Evolutionary conservation across 768 basidiomycete species (phyloP).

Genomic region (Amyloporia xantha): DNA sequence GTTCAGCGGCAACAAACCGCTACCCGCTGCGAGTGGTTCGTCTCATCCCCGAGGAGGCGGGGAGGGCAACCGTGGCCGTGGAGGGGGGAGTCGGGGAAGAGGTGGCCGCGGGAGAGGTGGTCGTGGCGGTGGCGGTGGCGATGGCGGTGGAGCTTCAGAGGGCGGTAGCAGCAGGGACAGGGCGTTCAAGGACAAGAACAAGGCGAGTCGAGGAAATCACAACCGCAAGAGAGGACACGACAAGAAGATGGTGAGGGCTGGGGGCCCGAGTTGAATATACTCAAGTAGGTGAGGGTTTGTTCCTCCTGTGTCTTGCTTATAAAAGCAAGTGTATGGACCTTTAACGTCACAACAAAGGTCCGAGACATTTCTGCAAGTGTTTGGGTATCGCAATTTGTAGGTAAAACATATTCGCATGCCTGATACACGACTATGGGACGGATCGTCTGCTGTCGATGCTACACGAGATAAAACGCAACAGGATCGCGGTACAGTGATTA

Average conservation of each 20-base stretch:
- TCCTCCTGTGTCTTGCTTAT: neutral
- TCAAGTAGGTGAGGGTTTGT: neutral
- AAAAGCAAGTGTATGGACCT: neutral
- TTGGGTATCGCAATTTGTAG: no score
- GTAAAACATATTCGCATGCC: no score
- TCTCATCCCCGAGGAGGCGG: neutral
- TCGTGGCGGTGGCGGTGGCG: constrained; percentile 30
- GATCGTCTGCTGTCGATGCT: no score
- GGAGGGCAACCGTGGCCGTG: constrained; percentile 26
- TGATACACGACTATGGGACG: no score
- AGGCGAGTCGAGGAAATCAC: constrained; percentile 65
- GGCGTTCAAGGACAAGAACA: constrained; percentile 73
- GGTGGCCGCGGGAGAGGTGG: constrained; percentile 31
- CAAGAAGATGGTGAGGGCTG: constrained; percentile 76
- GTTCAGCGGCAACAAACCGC: constrained; percentile 55
- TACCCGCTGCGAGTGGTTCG: neutral
- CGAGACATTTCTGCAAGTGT: no score
- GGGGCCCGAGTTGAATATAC: constrained; percentile 26
- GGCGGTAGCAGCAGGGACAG: constrained; percentile 44
- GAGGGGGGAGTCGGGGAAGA: constrained; percentile 35
- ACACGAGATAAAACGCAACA: no score
- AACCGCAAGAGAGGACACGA: constrained; percentile 81
- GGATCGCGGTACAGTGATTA: no score
- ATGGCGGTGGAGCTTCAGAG: constrained; percentile 31
- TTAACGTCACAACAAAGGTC: no score